Evolutionary conservation across 352 stramenopile species (phyloP).

Genomic region (Phytophthora foliorum): DNA sequence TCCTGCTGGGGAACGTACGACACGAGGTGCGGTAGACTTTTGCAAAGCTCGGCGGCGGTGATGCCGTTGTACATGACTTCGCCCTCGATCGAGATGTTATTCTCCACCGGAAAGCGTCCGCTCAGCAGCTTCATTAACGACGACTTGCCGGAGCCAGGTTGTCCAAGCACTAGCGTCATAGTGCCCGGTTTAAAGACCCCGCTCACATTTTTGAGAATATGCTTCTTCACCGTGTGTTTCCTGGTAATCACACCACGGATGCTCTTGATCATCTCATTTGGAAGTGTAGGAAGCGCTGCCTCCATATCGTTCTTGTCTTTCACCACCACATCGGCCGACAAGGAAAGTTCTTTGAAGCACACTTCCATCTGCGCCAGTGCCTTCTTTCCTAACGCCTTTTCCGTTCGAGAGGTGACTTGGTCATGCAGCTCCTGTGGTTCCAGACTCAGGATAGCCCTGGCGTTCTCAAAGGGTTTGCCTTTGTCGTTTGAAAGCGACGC

Average conservation of each 20-base stretch:
- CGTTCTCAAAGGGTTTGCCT: not conserved
- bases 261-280: conserved; percentile 7
- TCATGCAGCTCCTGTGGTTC: conserved; percentile 16
- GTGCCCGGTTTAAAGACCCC: conserved; percentile 22
- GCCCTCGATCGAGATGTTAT: conserved; percentile 19
- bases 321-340: conserved; percentile 17
- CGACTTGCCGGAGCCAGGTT: conserved; percentile 30
- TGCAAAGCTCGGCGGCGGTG: not conserved
- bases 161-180: conserved; percentile 23
- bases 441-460: conserved; percentile 9
- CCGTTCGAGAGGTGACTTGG: conserved; percentile 16
- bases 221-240: conserved; percentile 11
- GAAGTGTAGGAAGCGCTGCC: conserved; percentile 15
- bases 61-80: conserved; percentile 28
- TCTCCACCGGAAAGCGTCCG: conserved; percentile 9
- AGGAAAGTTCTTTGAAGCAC: conserved; percentile 13
- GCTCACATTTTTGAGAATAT: conserved; percentile 21
- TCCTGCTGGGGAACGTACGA: conserved; percentile 24
- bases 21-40: conserved; percentile 21
- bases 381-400: conserved; percentile 7
- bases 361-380: conserved; percentile 10
- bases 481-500: not conserved
- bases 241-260: conserved; percentile 1
- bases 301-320: conserved; percentile 17
- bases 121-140: conserved; percentile 34